phyloP scores from a whole-genome alignment of 2,329 filamentous ascomycete genomes.

The Ambrosiella xylebori region DNA sequence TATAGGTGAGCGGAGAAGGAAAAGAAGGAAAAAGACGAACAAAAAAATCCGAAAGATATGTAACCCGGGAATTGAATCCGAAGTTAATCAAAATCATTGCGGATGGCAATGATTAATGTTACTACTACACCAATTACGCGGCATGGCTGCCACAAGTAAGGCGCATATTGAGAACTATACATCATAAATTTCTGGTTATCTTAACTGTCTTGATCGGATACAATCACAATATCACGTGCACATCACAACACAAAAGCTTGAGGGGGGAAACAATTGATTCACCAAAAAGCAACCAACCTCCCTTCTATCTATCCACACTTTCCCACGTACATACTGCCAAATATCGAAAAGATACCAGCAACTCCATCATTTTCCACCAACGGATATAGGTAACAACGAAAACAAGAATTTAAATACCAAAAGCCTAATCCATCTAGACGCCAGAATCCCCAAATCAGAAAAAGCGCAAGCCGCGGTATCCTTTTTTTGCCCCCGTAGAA shows the following conservation, averaged over 20 bases:
- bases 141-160: not conserved
- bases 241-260: not conserved
- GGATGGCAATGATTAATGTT: not conserved
- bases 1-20: not conserved
- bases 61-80: not conserved
- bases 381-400: not conserved
- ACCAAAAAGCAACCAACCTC: not conserved
- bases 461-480: not conserved
- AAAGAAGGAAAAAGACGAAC: not conserved
- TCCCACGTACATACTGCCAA: not conserved
- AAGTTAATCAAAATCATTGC: not conserved
- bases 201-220: not conserved
- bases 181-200: not conserved
- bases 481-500: constrained; percentile 3
- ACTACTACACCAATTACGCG: not conserved
- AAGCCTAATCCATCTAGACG: constrained; percentile 4
- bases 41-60: not conserved
- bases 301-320: not conserved
- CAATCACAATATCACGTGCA: not conserved
- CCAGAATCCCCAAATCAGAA: constrained; percentile 3
- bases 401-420: not conserved
- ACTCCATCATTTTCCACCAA: not conserved
- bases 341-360: not conserved
- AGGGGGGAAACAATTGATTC: not conserved
- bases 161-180: not conserved